Evolutionary conservation across 805 yeast genomes (phyloP), one percentile per base, ranked within the genome.

Genomic region (Starmerella davenportii): DNA sequence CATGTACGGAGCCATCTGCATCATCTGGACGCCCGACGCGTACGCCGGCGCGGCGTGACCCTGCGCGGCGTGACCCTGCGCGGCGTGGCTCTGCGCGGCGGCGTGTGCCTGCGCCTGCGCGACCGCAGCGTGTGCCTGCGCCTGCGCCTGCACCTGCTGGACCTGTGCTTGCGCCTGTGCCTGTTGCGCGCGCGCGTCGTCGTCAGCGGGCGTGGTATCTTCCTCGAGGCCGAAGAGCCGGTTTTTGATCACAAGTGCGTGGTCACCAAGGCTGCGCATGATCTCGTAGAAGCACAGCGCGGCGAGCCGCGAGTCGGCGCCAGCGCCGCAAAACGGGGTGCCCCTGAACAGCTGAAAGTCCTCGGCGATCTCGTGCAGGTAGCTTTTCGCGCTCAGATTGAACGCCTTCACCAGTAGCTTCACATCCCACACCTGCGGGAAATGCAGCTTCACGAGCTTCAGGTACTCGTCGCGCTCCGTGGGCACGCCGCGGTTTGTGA

Each of bases 371-470:
- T 58, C 62, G 17, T 51, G 51, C 37, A 58, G 37, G 21, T 46
- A 58, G 51, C 47, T 59, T 54, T 48, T 62, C 48, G 47, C 55
- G 39, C 51, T 52, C 38, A 51, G 55, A 47, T 48, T 57, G 45
- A 55, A 57, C 30, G 58, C 47, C 40, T 60, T 59, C 41, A 57
- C 56, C 23, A 62, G 54, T 42, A 54, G 51, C 56, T 87, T 90
- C 52, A 90, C 70, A 54, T 87, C 98, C 57, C 71, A 82, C 38
- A 79, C 69, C 41, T 69, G 73, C 16, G 95, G 94, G 64, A 90
- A 81, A 56, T 70, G 81, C 36, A 71, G 64, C 29, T 66, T 57
- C 31, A 82, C 64, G 69, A 82, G 73, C 65, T 72, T 64, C 43
- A 74, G 66, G 51, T 82, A 87, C 28, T 77, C 93, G 30, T 71